These are phyloP conservation scores for Nepenthes gracilis DNA, from an alignment of 148 eudicot species.

Conservation along the genomic window DNA sequence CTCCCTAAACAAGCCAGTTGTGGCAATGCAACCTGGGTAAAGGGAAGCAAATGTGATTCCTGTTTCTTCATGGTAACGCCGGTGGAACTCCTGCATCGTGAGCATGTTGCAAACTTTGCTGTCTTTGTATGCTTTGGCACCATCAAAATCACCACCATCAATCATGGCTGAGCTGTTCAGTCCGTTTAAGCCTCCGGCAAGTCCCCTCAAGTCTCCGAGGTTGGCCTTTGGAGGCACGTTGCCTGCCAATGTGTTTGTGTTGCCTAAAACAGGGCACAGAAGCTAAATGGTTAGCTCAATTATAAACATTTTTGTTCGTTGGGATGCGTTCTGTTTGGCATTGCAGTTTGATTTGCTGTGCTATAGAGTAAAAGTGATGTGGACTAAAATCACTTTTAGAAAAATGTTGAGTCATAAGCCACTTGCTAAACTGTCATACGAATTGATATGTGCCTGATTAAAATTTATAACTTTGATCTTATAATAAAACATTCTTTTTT, in stretches of 20 bases:
- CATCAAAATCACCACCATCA: conserved; percentile 93
- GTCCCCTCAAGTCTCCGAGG: conserved; percentile 83
- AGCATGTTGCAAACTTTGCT: conserved; percentile 99
- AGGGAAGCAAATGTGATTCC: conserved; percentile 85
- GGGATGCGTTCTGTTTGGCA: too few relatives aligned
- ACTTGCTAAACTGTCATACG: too few relatives aligned
- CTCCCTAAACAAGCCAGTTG: conserved; percentile 76
- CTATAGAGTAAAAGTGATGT: too few relatives aligned
- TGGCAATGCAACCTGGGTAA: conserved; percentile 94
- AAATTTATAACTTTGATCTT: too few relatives aligned
- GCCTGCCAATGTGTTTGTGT: conserved; percentile 89
- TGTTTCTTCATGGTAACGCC: conserved; percentile 71
- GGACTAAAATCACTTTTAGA: too few relatives aligned
- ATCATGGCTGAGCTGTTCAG: conserved; percentile 78
- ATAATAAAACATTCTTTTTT: too few relatives aligned
- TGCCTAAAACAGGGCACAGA: conserved; percentile 26
- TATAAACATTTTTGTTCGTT: too few relatives aligned
- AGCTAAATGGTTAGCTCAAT: too few relatives aligned
- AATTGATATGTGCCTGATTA: too few relatives aligned
- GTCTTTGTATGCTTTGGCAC: conserved; percentile 95
- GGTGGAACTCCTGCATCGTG: conserved; percentile 83
- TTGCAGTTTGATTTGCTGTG: too few relatives aligned
- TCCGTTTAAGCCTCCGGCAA: conserved; percentile 61
- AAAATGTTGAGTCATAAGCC: too few relatives aligned
- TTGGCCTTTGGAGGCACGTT: conserved; percentile 94